These are phyloP conservation scores for Nakataea oryzae DNA, from an alignment of 2,329 filamentous ascomycete genomes.

Conservation along the genomic window DNA sequence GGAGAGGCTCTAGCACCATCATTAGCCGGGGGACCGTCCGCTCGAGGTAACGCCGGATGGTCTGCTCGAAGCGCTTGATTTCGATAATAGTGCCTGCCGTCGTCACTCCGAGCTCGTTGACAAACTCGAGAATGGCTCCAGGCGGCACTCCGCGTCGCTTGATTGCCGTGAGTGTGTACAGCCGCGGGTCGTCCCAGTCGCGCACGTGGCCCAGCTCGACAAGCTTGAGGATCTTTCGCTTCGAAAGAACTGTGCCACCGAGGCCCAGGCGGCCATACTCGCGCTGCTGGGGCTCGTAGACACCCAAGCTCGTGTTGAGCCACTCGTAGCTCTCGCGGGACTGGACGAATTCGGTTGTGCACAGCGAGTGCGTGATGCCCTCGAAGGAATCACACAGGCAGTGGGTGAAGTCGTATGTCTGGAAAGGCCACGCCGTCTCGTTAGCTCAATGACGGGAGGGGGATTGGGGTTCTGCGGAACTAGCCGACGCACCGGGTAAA, in stretches of 20 bases:
- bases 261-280: slow-evolving; percentile 66
- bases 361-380: slow-evolving; percentile 81
- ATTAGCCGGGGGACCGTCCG: slow-evolving; percentile 79
- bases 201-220: slow-evolving; percentile 70
- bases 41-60: slow-evolving; percentile 78
- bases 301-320: slow-evolving; percentile 69
- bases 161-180: slow-evolving; percentile 80
- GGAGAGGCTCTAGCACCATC: slow-evolving; percentile 79
- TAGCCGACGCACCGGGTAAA: slow-evolving; percentile 52
- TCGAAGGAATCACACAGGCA: slow-evolving; percentile 91
- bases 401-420: slow-evolving; percentile 83
- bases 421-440: background rate
- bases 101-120: slow-evolving; percentile 85
- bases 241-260: slow-evolving; percentile 76
- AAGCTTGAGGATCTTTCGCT: slow-evolving; percentile 72
- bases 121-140: slow-evolving; percentile 78
- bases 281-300: slow-evolving; percentile 90
- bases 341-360: slow-evolving; percentile 85
- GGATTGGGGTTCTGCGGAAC: background rate
- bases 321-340: slow-evolving; percentile 82
- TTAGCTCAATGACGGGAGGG: background rate
- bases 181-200: slow-evolving; percentile 82
- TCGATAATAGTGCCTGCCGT: slow-evolving; percentile 72
- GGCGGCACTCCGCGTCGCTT: slow-evolving; percentile 79
- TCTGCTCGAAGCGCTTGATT: slow-evolving; percentile 73